These are phyloP conservation scores for Aspergillus uvarum DNA, from an alignment of 2,329 filamentous ascomycete species.

Conservation along the genomic window DNA sequence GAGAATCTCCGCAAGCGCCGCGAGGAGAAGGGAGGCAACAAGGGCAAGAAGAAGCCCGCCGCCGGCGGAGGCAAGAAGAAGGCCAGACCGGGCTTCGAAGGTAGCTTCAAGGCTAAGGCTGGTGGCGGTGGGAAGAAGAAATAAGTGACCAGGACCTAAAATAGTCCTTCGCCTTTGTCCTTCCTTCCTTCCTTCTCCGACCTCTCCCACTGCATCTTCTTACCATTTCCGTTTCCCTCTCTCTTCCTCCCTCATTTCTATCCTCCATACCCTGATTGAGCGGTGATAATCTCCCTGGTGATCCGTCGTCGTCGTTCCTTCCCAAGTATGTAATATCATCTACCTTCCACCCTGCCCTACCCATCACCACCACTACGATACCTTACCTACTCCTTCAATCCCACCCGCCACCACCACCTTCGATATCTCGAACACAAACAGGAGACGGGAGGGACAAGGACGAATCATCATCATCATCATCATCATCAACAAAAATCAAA, in stretches of 20 bases:
- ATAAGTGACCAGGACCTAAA: constrained; percentile 20
- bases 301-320: not conserved
- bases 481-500: not conserved
- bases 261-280: not conserved
- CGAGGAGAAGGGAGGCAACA: constrained; percentile 67
- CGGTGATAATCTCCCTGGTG: not conserved
- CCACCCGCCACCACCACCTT: too few relatives aligned
- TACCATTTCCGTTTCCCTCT: too few relatives aligned
- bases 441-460: not conserved
- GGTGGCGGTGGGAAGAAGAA: constrained; percentile 44
- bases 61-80: constrained; percentile 48
- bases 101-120: constrained; percentile 62
- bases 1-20: constrained; percentile 72
- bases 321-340: not conserved
- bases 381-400: not conserved
- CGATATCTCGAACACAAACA: not conserved
- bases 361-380: not conserved
- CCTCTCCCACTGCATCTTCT: too few relatives aligned
- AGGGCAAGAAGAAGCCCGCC: constrained; percentile 44
- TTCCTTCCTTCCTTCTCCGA: too few relatives aligned
- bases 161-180: too few relatives aligned
- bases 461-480: not conserved
- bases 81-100: constrained; percentile 68
- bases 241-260: too few relatives aligned
- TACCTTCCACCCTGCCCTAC: not conserved